phyloP scores from a whole-genome alignment of 2,329 filamentous ascomycete genomes.

The Colletotrichum coccodes region DNA sequence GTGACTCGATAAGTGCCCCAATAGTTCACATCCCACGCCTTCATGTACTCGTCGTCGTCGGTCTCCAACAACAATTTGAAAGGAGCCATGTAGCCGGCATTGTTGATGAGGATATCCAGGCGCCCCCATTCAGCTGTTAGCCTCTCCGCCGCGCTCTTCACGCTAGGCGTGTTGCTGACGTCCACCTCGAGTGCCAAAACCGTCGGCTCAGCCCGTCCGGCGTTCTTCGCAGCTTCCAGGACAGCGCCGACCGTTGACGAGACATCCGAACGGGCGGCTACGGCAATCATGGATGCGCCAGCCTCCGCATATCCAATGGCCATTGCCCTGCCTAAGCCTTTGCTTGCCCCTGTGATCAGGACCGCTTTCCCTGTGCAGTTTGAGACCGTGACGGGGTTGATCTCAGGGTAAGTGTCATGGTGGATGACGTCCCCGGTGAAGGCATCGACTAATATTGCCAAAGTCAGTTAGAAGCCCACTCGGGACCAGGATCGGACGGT shows the following conservation, averaged over 20 bases:
- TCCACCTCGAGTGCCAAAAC: conserved; percentile 54
- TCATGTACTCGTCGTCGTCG: conserved; percentile 55
- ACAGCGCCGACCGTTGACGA: conserved; percentile 46
- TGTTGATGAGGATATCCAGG: conserved; percentile 55
- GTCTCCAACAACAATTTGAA: conserved; percentile 42
- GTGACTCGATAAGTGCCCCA: conserved; percentile 57
- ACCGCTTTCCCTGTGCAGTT: conserved; percentile 50
- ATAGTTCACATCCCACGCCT: conserved; percentile 60
- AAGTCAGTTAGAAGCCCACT: neutral
- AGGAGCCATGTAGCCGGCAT: conserved; percentile 53
- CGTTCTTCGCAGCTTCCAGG: conserved; percentile 43
- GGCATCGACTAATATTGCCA: conserved; percentile 22
- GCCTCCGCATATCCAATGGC: conserved; percentile 66
- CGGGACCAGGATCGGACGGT: too few species aligned
- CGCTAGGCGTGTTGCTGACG: conserved; percentile 44
- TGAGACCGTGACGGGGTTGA: conserved; percentile 49
- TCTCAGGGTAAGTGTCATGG: conserved; percentile 63
- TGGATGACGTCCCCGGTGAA: conserved; percentile 45
- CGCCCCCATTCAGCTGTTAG: conserved; percentile 41
- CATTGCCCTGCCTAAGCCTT: conserved; percentile 63
- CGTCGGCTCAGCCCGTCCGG: conserved; percentile 45
- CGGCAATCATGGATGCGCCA: conserved; percentile 60
- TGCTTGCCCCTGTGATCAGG: conserved; percentile 66
- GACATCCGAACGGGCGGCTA: conserved; percentile 62
- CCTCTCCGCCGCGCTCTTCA: conserved; percentile 40